A percentile compares a stretch with the other conserved stretches of the same genome.
phyloP scores from a whole-genome alignment of 75 land plant genomes.

The Cunninghamia lanceolata region DNA sequence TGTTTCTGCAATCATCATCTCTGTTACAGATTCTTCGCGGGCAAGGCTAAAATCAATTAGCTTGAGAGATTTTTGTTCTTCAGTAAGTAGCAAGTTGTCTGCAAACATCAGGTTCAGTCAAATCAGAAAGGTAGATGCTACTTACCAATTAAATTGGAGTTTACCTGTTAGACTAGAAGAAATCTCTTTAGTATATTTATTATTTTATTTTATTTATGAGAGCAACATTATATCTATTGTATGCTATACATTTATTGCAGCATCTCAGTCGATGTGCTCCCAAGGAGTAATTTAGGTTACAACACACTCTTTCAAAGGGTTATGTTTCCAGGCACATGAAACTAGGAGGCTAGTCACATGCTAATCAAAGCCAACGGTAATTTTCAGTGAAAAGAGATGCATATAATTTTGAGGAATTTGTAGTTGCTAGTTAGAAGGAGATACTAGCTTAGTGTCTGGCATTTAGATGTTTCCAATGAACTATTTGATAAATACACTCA shows the following conservation, averaged over 20 bases:
- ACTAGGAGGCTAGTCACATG: background rate
- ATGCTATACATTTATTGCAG: background rate
- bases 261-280: background rate
- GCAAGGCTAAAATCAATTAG: constrained; percentile 93
- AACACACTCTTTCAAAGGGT: background rate
- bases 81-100: constrained; percentile 89
- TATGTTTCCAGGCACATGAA: background rate
- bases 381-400: background rate
- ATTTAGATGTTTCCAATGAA: background rate
- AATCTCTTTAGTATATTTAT: background rate
- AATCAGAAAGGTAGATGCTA: background rate
- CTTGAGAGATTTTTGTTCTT: constrained; percentile 79
- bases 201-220: background rate
- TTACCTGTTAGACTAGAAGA: background rate
- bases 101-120: constrained; percentile 12
- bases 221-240: background rate
- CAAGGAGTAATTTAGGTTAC: background rate
- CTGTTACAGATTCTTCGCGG: constrained; percentile 84
- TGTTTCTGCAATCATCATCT: constrained; percentile 99
- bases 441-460: background rate
- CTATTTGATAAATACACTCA: too few species aligned
- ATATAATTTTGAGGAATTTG: background rate
- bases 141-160: background rate
- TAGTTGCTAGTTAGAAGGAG: background rate
- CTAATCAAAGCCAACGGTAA: background rate